Conservation (phyloP, 768 basidiomycete genomes). For the Calocybe cyanea region DNA sequence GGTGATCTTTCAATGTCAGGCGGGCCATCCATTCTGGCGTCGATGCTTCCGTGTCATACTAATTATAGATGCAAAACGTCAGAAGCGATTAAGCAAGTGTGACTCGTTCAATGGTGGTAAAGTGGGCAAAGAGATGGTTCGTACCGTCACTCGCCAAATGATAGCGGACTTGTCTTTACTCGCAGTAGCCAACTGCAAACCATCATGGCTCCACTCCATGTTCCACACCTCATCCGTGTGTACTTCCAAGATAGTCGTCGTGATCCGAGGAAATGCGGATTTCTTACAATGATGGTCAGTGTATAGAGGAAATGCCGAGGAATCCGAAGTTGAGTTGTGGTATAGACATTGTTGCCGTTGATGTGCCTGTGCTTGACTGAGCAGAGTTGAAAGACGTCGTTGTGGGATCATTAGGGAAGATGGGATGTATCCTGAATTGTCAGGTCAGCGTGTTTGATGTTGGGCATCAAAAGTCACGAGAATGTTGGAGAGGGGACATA, state of each 20-base stretch:
- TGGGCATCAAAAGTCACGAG: slow-evolving; percentile 6
- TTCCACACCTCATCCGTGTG: slow-evolving; percentile 97
- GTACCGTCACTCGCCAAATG: slow-evolving; percentile 83
- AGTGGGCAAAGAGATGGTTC: slow-evolving; percentile 23
- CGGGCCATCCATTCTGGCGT: slow-evolving; percentile 58
- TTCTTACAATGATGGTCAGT: slow-evolving; percentile 82
- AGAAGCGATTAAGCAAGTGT: too few species aligned
- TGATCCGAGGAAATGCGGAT: slow-evolving; percentile 78
- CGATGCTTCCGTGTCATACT: slow-evolving; percentile 21
- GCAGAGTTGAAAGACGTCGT: slow-evolving; percentile 77
- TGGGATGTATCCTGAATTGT: slow-evolving; percentile 72
- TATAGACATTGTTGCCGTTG: slow-evolving; percentile 84
- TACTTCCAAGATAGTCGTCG: slow-evolving; percentile 79
- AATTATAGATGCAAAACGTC: background rate
- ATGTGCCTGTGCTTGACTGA: slow-evolving; percentile 79
- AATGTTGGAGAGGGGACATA: slow-evolving; percentile 29
- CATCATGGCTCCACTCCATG: slow-evolving; percentile 92
- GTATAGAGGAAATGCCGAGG: slow-evolving; percentile 73
- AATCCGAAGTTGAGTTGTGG: slow-evolving; percentile 67
- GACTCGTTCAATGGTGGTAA: slow-evolving; percentile 2
- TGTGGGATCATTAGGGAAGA: slow-evolving; percentile 92
- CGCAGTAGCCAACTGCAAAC: slow-evolving; percentile 78
- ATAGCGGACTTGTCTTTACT: slow-evolving; percentile 86
- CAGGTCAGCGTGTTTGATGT: background rate
- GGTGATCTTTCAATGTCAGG: slow-evolving; percentile 69